Base-by-base conservation (phyloP, 2,329 filamentous ascomycete genomes). In the Ceratocystis albifundus region DNA sequence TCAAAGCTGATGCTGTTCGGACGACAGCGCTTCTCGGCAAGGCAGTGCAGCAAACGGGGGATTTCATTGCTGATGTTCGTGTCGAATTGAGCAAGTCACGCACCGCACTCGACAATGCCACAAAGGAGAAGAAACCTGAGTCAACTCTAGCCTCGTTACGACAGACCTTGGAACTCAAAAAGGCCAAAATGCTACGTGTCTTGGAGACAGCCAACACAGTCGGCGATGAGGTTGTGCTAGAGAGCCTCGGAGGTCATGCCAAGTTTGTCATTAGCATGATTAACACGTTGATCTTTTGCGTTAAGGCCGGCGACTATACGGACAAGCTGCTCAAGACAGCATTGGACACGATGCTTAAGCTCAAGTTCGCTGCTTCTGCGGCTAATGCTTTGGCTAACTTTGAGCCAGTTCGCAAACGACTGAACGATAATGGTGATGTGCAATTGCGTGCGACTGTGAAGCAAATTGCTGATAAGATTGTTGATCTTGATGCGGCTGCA, bases 361-460 rank as follows among this genome's bases (percentile, higher is more conserved):
- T 80, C 62, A 82, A 80, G 69, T 84, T 84, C 45, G 76, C 85
- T 53, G 82, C 85, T 69, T 85, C 82, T 68, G 82, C 84, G 50
- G 66, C 62, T 2, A 67, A 65, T 62, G 66, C 63, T 3, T 22
- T 67, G 4, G 66, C 22, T 7, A 88, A 88, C 71, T 82, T 90
- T 66, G 81, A 84, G 67, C 84, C 82, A 65, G 81, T 88, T 17
- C 79, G 85, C 50, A 83, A 83, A 68, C 80, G 83, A 7, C 83
- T 88, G 71, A 80, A 80, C 68, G 86, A 83, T 71, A 85, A 84
- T 71, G 86, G 84, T 30, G 85, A 88, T 71, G 79, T 82, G 0
- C 82, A 86, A 64, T 82, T 84, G 61, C 86, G 86, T 70, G 80
- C 79, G 3, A 76, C 86, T 61, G 82, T 87, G 3, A 79, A 80